Evolutionary conservation across 768 basidiomycete species (phyloP).

Genomic region (Auriculariales sp.): DNA sequence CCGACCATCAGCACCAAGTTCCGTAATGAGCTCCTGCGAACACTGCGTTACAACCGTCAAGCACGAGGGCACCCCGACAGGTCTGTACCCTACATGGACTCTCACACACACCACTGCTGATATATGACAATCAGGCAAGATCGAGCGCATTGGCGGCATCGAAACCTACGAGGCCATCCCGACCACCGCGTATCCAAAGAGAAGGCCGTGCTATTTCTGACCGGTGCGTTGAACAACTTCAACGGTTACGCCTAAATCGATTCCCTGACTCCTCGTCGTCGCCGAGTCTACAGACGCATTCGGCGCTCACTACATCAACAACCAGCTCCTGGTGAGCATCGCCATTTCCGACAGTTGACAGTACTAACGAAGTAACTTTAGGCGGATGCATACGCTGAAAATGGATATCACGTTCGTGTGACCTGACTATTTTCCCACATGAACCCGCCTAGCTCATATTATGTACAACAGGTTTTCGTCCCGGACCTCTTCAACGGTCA

Average conservation of each 20-base stretch:
- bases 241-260: background rate
- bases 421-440: background rate
- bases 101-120: background rate
- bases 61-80: conserved; percentile 22
- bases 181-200: conserved; percentile 28
- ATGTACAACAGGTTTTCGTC: conserved; percentile 19
- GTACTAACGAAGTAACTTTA: conserved; percentile 12
- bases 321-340: conserved; percentile 13
- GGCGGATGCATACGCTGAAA: conserved; percentile 28
- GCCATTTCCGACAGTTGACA: background rate
- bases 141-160: conserved; percentile 32
- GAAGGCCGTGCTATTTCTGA: conserved; percentile 39
- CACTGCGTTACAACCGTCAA: conserved; percentile 33
- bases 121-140: conserved; percentile 24
- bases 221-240: conserved; percentile 26
- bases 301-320: conserved; percentile 17
- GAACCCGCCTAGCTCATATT: background rate
- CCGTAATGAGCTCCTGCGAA: conserved; percentile 42
- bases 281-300: background rate
- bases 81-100: conserved; percentile 9
- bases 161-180: conserved; percentile 41
- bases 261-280: background rate
- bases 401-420: conserved; percentile 20
- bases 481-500: conserved; percentile 27
- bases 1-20: too few species aligned